phyloP scores from a whole-genome alignment of 441 rosid genomes.

The Euphorbia corollata region DNA sequence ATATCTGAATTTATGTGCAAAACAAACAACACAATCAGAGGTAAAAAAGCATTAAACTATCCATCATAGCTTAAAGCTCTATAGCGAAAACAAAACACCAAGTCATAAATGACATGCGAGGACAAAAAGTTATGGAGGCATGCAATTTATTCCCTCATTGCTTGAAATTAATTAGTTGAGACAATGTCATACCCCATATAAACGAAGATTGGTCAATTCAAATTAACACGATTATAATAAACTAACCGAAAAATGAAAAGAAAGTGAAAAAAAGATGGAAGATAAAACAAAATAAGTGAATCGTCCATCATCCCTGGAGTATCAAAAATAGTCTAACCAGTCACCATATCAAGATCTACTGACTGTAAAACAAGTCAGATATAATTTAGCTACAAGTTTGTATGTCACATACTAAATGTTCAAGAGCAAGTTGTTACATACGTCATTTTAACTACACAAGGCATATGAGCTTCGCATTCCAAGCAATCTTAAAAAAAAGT shows the following conservation, averaged over 20 bases:
- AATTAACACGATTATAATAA: neutral
- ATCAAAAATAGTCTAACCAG: neutral
- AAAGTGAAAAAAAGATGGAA: neutral
- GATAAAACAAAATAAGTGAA: neutral
- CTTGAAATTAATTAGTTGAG: no score
- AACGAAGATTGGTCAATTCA: neutral
- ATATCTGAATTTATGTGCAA: constrained; percentile 43
- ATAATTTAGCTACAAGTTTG: neutral
- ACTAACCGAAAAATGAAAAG: neutral
- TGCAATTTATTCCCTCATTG: no score
- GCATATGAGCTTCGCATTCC: no score
- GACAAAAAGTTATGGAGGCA: no score
- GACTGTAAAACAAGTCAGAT: neutral
- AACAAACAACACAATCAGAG: constrained; percentile 9
- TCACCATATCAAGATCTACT: neutral
- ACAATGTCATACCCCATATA: neutral
- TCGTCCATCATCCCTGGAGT: neutral
- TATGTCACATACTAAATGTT: neutral
- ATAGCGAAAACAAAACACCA: no score
- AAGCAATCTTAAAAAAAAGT: no score
- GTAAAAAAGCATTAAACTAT: neutral
- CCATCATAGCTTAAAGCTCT: no score
- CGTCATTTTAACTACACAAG: no score
- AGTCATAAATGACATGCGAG: no score
- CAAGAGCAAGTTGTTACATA: neutral